Conservation (phyloP, 1,284 basidiomycete species). For the Rhizoctonia solani region DNA sequence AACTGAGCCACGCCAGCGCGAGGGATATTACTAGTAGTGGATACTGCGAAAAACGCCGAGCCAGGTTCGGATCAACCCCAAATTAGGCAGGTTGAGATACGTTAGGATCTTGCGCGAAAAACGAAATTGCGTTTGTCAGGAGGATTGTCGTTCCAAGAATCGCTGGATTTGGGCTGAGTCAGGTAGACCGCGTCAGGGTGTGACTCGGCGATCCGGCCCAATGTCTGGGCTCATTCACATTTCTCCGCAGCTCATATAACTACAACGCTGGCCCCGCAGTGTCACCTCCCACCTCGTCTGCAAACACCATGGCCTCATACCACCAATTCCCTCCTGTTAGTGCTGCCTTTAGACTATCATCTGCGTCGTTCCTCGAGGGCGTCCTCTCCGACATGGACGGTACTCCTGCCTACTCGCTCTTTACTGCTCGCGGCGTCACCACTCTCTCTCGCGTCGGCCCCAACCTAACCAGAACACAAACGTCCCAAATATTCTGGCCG, state of each 20-base stretch:
- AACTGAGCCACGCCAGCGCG: too few relatives aligned
- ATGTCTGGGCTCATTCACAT: too few relatives aligned
- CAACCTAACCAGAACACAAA: conserved; percentile 20
- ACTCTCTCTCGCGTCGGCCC: conserved; percentile 27
- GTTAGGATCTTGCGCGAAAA: too few relatives aligned
- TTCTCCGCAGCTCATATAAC: background rate
- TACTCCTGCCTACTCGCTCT: conserved; percentile 19
- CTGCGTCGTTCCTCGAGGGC: conserved; percentile 32
- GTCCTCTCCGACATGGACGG: conserved; percentile 16
- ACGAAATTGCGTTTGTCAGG: too few relatives aligned
- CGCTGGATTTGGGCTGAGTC: too few relatives aligned
- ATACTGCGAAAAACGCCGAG: too few relatives aligned
- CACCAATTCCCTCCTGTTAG: conserved; percentile 10
- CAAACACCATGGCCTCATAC: background rate
- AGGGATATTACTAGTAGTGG: too few relatives aligned
- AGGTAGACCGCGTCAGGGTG: too few relatives aligned
- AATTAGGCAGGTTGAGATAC: too few relatives aligned
- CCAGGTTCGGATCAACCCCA: too few relatives aligned
- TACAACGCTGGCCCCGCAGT: background rate
- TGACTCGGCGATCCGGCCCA: too few relatives aligned
- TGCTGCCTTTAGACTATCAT: conserved; percentile 14
- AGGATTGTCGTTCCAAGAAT: too few relatives aligned
- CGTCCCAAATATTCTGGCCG: conserved; percentile 21
- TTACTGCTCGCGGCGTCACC: conserved; percentile 30
- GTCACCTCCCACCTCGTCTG: background rate